Evolutionary conservation across 805 yeast genomes (phyloP), one percentile per base, ranked within the genome.

Genomic region (Starmerella sirachaensis): DNA sequence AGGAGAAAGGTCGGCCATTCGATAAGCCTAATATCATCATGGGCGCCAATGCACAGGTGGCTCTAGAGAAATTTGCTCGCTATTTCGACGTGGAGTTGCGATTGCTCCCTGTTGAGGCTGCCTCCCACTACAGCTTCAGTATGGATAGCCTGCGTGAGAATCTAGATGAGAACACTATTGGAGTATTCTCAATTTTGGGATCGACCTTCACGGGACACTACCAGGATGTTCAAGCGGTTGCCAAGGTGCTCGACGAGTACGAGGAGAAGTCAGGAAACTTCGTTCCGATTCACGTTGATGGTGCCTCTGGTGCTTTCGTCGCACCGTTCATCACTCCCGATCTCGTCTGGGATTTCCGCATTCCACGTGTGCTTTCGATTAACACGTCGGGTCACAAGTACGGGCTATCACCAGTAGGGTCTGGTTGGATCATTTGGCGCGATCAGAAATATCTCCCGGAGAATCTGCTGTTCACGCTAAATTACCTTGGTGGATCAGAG

Each of bases 31-130:
- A 85, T 59, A 82, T 85, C 53, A 61, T 85, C 45, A 84, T 85
- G 94, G 93, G 94, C 8, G 66, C 88, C 23, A 82, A 88, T 59
- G 91, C 88, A 38, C 96, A 85, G 62, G 95, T 86, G 32, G 94
- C 94, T 0, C 65, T 86, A 52, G 95, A 85, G 62, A 85, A 85
- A 63, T 86, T 86, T 61, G 94, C 95, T 12, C 67, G 94, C 35
- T 85, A 85, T 62, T 86, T 85, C 60, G 95, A 85, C 51, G 95
- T 85, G 32, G 94, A 85, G 55, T 71, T 80, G 45, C 68, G 94
- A 50, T 58, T 82, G 46, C 68, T 86, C 42, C 76, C 78, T 11
- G 83, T 83, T 20, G 64, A 68, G 18, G 67, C 64, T 35, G 66
- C 69, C 31, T 65, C 75, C 31, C 72, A 75, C 48, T 80, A 77